phyloP scores from a whole-genome alignment of 1,139 yeast species.

The Yueomyces sp. region DNA sequence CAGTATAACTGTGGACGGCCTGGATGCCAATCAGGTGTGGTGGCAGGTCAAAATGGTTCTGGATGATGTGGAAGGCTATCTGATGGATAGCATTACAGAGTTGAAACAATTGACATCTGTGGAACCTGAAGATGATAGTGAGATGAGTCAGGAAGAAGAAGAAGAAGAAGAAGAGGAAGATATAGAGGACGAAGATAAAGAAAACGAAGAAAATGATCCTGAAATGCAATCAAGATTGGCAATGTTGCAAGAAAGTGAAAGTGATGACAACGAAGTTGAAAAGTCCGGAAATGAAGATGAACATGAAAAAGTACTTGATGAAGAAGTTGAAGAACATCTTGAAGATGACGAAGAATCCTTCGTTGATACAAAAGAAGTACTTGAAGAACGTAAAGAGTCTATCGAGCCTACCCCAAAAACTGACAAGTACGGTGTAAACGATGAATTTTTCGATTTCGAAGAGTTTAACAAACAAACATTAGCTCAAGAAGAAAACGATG shows the following conservation, averaged over 20 bases:
- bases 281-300: constrained; percentile 3
- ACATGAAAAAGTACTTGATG: constrained; percentile 8
- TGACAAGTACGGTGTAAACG: constrained; percentile 54
- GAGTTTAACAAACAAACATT: constrained; percentile 73
- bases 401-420: constrained; percentile 8
- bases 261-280: constrained; percentile 4
- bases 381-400: constrained; percentile 10
- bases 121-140: constrained; percentile 8
- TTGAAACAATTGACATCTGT: constrained; percentile 24
- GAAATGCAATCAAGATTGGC: constrained; percentile 15
- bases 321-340: constrained; percentile 3
- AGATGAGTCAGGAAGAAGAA: constrained; percentile 10
- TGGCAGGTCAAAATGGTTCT: constrained; percentile 82
- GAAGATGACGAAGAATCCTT: constrained; percentile 10
- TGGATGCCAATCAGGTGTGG: constrained; percentile 87
- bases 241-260: constrained; percentile 9
- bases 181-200: constrained; percentile 10
- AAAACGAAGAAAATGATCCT: constrained; percentile 8
- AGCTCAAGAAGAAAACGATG: constrained; percentile 47
- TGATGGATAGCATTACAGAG: constrained; percentile 37
- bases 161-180: constrained; percentile 13
- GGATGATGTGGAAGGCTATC: constrained; percentile 51
- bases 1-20: constrained; percentile 71
- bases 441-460: constrained; percentile 75
- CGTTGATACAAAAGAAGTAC: constrained; percentile 2